Percentiles rank a stretch among this genome's conserved stretches.
Conservation (phyloP, 306 rosid species). For the Fragaria vesca region DNA sequence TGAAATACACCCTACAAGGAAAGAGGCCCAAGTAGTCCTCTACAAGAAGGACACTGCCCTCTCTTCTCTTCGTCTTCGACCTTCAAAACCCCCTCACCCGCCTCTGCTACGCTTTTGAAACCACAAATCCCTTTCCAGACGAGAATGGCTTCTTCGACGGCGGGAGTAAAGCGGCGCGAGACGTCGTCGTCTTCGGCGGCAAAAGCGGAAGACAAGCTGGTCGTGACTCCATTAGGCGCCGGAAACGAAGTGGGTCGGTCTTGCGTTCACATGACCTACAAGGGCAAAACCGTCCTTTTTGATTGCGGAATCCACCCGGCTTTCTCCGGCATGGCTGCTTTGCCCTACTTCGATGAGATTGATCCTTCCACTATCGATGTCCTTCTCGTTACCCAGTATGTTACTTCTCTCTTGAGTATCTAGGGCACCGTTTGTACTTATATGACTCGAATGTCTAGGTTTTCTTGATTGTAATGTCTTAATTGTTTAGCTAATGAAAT, state of each 20-base stretch:
- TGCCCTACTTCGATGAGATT: constrained; percentile 93
- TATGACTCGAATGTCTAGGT: background rate
- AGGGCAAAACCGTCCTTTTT: constrained; percentile 65
- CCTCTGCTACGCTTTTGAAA: background rate
- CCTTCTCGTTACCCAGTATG: constrained; percentile 87
- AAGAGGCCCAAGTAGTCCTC: no score
- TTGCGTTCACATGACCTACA: constrained; percentile 81
- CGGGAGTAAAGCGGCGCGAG: constrained; percentile 49
- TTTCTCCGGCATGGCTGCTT: constrained; percentile 85
- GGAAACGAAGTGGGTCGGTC: constrained; percentile 96
- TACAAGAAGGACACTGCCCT: no score
- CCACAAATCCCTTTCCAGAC: background rate
- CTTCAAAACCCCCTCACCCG: background rate
- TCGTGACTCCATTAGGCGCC: constrained; percentile 75
- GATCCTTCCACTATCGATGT: constrained; percentile 89
- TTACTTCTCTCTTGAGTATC: background rate
- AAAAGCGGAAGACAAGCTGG: constrained; percentile 71
- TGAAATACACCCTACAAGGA: no score
- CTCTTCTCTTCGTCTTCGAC: background rate
- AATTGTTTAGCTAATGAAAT: background rate
- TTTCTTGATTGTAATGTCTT: background rate
- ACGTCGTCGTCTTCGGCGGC: constrained; percentile 28
- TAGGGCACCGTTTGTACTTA: no score
- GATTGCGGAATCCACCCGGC: constrained; percentile 78
- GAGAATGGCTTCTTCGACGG: background rate